Base-by-base conservation (phyloP, 257 asterid species). In the Misopates orontium region DNA sequence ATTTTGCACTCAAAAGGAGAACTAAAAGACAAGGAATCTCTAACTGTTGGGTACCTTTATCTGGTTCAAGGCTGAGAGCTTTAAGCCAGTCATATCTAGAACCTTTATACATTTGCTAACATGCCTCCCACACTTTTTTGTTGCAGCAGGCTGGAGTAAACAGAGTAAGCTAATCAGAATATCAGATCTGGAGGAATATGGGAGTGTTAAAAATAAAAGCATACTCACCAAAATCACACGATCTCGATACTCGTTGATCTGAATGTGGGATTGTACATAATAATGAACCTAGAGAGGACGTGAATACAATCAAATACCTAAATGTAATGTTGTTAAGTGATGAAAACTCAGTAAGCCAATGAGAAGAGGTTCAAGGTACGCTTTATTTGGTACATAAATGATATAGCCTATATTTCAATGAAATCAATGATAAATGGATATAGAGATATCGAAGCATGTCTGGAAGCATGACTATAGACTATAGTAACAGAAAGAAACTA, bases 251-350 rank as follows among this genome's bases (percentile, higher is more conserved):
- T 87, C 95, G 42, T 87, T 87, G 59, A 87, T 80, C 85, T 87
- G 93, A 73, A 87, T 85, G 80, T 88, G 91, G 71, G 96, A 88
- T 54, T 88, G 95, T 28, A 80, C 83, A 66, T 86, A 88, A 78
- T 88, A 86, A 73, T 88, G 87, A 69, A 86, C 85, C 96, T 88
- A 76, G 58, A 62, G 31, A 24, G 67, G 50, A 59, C 60, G 32
- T 18, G 63, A 47, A 62, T 41, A 57, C 4, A 14, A 71, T 71
- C 62, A 66, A 56, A 28, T 44, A 59, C 59, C 22, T 22, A 4
- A 44, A 56, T 41, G 31, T 23, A 23, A 10, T 10, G 8, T 17
- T 39, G 11, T 41, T 53, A 55, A 25, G 56, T 32, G 50, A 70
- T 47, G 12, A 32, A 54, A 45, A 22, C 19, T 60, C 50, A 57